Percentiles rank a stretch among this genome's conserved stretches.
Conservation (phyloP, 208 protist genomes). For the Herpetomonas samuelpessoai region DNA sequence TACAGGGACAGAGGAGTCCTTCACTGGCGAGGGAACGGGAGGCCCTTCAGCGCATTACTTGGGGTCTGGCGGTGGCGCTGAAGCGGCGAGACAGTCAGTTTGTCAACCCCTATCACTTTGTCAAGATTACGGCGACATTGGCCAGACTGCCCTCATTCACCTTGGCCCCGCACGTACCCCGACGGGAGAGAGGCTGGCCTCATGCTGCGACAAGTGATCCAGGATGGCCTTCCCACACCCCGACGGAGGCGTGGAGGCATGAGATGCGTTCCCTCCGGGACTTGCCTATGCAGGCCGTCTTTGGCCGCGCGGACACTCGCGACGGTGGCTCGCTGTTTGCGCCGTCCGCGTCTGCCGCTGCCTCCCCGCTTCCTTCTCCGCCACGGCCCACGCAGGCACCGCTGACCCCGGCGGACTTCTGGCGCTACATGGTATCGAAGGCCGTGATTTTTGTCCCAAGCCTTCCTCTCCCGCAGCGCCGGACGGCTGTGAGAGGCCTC, state of each 20-base stretch:
- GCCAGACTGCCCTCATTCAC: slow-evolving; percentile 49
- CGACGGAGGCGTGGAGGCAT: background rate
- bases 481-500: slow-evolving; percentile 37
- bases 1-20: background rate
- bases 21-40: slow-evolving; percentile 34
- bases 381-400: background rate
- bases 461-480: slow-evolving; percentile 37
- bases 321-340: background rate
- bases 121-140: slow-evolving; percentile 61
- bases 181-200: no score
- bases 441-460: slow-evolving; percentile 73
- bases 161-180: slow-evolving; percentile 20
- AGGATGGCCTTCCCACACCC: background rate
- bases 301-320: background rate
- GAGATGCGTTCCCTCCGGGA: slow-evolving; percentile 1
- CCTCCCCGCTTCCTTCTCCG: background rate
- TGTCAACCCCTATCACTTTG: slow-evolving; percentile 73
- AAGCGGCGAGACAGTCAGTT: slow-evolving; percentile 47
- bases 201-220: background rate
- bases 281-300: background rate
- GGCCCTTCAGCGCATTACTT: slow-evolving; percentile 39
- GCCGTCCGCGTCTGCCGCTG: background rate
- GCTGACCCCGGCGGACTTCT: slow-evolving; percentile 51
- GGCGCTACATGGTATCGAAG: slow-evolving; percentile 75
- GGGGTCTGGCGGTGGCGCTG: slow-evolving; percentile 45